Evolutionary conservation across 2,329 filamentous ascomycete genomes (phyloP), one percentile per base, ranked within the genome.

Genomic region (Nigrograna mackinnonii): DNA sequence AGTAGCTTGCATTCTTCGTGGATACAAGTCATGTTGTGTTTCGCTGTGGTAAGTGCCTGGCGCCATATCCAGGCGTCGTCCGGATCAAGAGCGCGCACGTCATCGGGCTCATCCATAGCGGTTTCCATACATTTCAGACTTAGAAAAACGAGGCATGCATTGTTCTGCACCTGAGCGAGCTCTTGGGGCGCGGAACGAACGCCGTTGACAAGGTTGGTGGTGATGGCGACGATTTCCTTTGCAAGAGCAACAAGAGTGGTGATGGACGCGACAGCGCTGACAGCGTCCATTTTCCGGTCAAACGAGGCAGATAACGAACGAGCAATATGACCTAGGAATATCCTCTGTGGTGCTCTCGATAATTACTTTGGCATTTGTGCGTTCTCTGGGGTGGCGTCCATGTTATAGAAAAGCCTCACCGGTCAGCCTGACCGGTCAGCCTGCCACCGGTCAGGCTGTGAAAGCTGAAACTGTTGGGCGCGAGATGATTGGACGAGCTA

Each of bases 231-330:
- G 6, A 47, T 35, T 7, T 47, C 41, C 33, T 47, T 47, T 4
- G 41, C 26, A n/a, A 45, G 32, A 4, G 38, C 43, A 2, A 37
- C 38, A 17, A 47, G 35, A 2, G 41, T 37, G 3, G 41, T 20
- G 17, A 47, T 22, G 2, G 44, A 41, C 18, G 41, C 44, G 5
- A 41, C 35, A 14, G 41, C 37, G 6, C 44, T 17, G 7, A 33
- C 31, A 33, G 18, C 31, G 7, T 33, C 31, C 31, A 33, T 33
- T n/a, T n/a, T n/a, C n/a, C n/a, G n/a, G n/a, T n/a, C n/a, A n/a
- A n/a, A n/a, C n/a, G n/a, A n/a, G n/a, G n/a, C n/a, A n/a, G n/a
- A n/a, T n/a, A n/a, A n/a, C n/a, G n/a, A n/a, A n/a, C n/a, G n/a
- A n/a, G n/a, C n/a, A n/a, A n/a, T n/a, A n/a, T n/a, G n/a, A n/a